Percentiles rank a stretch among this genome's conserved stretches.
These are phyloP conservation scores for Microcyclosporella mali DNA, from an alignment of 2,329 filamentous ascomycete species.

Conservation along the genomic window DNA sequence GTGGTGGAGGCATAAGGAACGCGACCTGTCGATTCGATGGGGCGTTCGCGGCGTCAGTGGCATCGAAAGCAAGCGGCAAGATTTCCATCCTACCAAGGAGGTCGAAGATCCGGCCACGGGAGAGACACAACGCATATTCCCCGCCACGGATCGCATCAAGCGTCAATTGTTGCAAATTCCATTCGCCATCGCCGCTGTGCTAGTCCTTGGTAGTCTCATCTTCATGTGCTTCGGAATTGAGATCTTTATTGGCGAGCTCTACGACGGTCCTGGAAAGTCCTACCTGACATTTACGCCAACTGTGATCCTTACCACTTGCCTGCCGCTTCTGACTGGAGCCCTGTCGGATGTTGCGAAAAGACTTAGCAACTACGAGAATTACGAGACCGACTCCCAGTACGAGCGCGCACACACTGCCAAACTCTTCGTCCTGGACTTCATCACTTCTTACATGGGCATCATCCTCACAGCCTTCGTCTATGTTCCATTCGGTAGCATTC, in stretches of 20 bases:
- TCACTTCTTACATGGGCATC: conserved; percentile 89
- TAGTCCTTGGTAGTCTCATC: conserved; percentile 74
- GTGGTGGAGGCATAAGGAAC: conserved; percentile 91
- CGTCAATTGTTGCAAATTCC: conserved; percentile 77
- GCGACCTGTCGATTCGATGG: conserved; percentile 81
- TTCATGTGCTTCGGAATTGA: conserved; percentile 85
- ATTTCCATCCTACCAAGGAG: conserved; percentile 75
- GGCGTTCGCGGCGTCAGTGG: conserved; percentile 76
- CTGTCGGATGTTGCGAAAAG: conserved; percentile 70
- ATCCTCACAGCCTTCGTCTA: conserved; percentile 91
- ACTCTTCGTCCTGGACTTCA: conserved; percentile 93
- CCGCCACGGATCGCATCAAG: conserved; percentile 65
- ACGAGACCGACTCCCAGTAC: conserved; percentile 78
- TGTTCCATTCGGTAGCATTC: conserved; percentile 77
- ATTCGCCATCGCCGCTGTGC: conserved; percentile 68
- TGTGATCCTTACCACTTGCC: conserved; percentile 71
- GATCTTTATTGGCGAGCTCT: conserved; percentile 92
- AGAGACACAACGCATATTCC: conserved; percentile 69
- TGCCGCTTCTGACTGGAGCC: conserved; percentile 70
- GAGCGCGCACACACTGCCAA: conserved; percentile 82
- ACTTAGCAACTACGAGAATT: conserved; percentile 82
- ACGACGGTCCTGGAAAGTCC: conserved; percentile 78
- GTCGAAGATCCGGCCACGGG: conserved; percentile 74
- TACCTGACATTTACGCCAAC: conserved; percentile 86
- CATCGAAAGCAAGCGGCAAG: conserved; percentile 69